Evolutionary conservation across 1,139 yeast genomes (phyloP).

Genomic region (Torulaspora globosa): DNA sequence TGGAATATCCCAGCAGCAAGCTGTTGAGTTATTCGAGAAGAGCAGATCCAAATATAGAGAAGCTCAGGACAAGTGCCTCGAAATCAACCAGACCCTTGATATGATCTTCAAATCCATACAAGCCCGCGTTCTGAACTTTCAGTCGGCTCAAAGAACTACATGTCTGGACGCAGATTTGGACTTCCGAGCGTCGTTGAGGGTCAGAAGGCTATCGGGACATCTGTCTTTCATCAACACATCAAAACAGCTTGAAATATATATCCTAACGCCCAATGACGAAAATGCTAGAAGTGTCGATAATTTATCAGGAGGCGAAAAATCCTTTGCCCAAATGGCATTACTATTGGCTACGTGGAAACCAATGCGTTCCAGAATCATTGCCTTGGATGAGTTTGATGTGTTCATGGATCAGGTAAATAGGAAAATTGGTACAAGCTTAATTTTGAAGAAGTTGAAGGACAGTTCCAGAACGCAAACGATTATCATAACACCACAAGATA

Average conservation of each 20-base stretch:
- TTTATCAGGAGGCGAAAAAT: slow-evolving; percentile 94
- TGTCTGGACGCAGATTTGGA: slow-evolving; percentile 47
- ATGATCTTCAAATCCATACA: slow-evolving; percentile 41
- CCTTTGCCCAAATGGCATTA: slow-evolving; percentile 86
- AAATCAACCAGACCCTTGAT: slow-evolving; percentile 34
- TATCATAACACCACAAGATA: slow-evolving; percentile 92
- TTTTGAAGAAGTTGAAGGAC: slow-evolving; percentile 62
- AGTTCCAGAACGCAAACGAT: slow-evolving; percentile 71
- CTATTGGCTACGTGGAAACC: slow-evolving; percentile 88
- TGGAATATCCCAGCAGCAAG: slow-evolving; percentile 45
- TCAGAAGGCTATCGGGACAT: slow-evolving; percentile 74
- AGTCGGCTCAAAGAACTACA: slow-evolving; percentile 44
- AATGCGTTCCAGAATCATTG: slow-evolving; percentile 82
- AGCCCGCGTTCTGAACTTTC: slow-evolving; percentile 49
- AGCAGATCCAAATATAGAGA: slow-evolving; percentile 38
- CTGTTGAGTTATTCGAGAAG: slow-evolving; percentile 38
- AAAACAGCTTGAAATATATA: slow-evolving; percentile 52
- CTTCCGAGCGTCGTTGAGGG: slow-evolving; percentile 56
- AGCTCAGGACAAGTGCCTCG: slow-evolving; percentile 37
- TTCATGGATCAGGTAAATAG: slow-evolving; percentile 95
- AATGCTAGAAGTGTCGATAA: slow-evolving; percentile 71
- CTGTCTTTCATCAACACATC: slow-evolving; percentile 56
- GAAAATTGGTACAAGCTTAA: slow-evolving; percentile 68
- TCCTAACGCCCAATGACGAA: slow-evolving; percentile 54
- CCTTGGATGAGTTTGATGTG: slow-evolving; percentile 95